A percentile compares a stretch with the other conserved stretches of the same genome.
These are phyloP conservation scores for Cyanidioschyzon merolae DNA, from an alignment of 23 red algal genomes.

Conservation along the genomic window DNA sequence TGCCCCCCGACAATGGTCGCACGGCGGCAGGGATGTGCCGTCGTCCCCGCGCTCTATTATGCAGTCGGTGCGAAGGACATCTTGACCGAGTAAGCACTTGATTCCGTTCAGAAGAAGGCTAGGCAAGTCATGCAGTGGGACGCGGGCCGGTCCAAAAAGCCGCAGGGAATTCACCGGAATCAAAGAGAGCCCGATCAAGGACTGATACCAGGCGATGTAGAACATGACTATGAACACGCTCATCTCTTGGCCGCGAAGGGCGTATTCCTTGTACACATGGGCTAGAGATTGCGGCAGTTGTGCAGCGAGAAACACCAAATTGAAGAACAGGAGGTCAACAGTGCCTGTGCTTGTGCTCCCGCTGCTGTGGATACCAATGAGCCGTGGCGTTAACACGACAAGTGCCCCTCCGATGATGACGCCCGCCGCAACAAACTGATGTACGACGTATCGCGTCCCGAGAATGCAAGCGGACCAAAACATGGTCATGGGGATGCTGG, in stretches of 20 bases:
- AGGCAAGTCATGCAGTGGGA: background rate
- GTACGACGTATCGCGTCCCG: background rate
- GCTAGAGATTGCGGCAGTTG: constrained; percentile 5
- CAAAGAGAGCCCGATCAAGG: background rate
- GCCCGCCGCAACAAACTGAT: background rate
- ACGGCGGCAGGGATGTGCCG: background rate
- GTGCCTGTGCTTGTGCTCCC: background rate
- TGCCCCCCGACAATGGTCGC: constrained; percentile 9
- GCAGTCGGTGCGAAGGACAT: background rate
- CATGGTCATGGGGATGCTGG: constrained; percentile 22
- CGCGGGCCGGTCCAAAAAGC: background rate
- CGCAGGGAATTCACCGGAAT: constrained; percentile 5
- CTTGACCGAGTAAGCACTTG: constrained; percentile 9
- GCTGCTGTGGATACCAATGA: background rate
- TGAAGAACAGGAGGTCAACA: constrained; percentile 16
- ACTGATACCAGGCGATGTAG: constrained; percentile 11
- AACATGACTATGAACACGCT: background rate
- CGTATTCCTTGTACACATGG: constrained; percentile 22
- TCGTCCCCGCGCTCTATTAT: background rate
- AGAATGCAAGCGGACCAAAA: background rate
- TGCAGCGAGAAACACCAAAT: constrained; percentile 11
- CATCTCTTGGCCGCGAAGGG: background rate
- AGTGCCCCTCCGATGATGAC: constrained; percentile 14
- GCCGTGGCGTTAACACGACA: constrained; percentile 11
- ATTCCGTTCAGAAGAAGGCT: background rate